A percentile compares a stretch with the other conserved stretches of the same genome.
These are phyloP conservation scores for Fonsecaea nubica DNA, from an alignment of 2,329 filamentous ascomycete genomes.

Conservation along the genomic window DNA sequence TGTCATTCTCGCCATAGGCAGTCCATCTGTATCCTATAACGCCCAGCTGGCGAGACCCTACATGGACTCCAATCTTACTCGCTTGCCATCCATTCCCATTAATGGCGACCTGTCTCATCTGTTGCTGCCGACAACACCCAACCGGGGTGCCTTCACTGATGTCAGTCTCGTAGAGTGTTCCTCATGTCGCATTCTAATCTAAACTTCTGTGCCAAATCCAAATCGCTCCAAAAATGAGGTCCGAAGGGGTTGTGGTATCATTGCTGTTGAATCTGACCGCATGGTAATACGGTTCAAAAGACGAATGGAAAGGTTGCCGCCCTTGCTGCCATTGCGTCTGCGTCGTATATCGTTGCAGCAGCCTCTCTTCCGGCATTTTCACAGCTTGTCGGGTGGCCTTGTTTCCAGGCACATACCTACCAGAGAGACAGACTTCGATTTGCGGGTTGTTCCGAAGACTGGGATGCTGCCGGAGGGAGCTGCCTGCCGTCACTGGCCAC, in stretches of 20 bases:
- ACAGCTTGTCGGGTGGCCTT: neutral
- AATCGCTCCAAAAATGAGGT: slow-evolving; percentile 12
- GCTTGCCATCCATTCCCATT: slow-evolving; percentile 2
- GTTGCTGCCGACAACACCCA: neutral
- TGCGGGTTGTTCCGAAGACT: neutral
- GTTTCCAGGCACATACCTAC: neutral
- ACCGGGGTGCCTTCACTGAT: slow-evolving; percentile 4
- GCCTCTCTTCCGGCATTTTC: neutral
- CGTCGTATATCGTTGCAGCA: neutral
- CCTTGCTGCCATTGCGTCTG: neutral
- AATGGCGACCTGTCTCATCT: neutral
- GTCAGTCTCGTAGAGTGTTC: slow-evolving; percentile 3
- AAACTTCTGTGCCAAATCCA: slow-evolving; percentile 16
- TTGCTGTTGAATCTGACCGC: slow-evolving; percentile 7
- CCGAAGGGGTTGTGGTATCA: slow-evolving; percentile 21
- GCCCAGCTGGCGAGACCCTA: slow-evolving; percentile 1
- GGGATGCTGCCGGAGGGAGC: neutral
- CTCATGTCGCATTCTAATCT: slow-evolving; percentile 13
- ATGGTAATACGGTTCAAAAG: slow-evolving; percentile 3
- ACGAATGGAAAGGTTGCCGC: slow-evolving; percentile 10
- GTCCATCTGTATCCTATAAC: slow-evolving; percentile 1
- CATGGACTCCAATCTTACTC: neutral
- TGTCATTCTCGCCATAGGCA: slow-evolving; percentile 1
- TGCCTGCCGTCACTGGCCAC: slow-evolving; percentile 1
- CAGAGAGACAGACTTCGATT: neutral